A percentile compares a stretch with the other conserved stretches of the same genome.
Evolutionary conservation across 2,329 filamentous ascomycete genomes (phyloP).

Genomic region (Aureobasidium namibiae): DNA sequence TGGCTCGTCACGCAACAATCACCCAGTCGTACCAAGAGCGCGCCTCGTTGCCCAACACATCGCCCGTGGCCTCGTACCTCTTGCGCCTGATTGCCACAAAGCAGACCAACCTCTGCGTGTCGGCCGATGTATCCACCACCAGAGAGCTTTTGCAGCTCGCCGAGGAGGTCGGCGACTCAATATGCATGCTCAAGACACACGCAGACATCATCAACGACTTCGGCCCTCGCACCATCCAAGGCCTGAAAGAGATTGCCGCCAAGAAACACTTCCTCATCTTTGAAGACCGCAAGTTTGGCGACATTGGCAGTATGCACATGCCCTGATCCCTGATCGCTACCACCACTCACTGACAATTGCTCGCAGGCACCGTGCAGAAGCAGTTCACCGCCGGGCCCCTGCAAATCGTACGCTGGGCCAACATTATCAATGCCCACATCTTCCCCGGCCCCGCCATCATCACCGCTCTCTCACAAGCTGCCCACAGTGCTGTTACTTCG

Average conservation of each 20-base stretch:
- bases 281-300: conserved; percentile 48
- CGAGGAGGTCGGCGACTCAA: conserved; percentile 51
- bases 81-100: conserved; percentile 43
- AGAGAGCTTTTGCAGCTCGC: conserved; percentile 48
- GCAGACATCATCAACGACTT: conserved; percentile 56
- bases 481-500: conserved; percentile 37
- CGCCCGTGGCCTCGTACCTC: conserved; percentile 40
- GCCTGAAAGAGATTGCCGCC: conserved; percentile 39
- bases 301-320: conserved; percentile 43
- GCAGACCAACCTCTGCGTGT: conserved; percentile 45
- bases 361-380: conserved; percentile 44
- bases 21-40: conserved; percentile 38
- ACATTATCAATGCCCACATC: conserved; percentile 45
- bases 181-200: conserved; percentile 53
- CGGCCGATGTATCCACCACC: conserved; percentile 50
- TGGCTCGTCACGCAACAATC: conserved; percentile 30
- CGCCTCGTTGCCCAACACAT: conserved; percentile 33
- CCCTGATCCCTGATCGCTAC: neutral
- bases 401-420: conserved; percentile 44
- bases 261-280: conserved; percentile 46
- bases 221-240: conserved; percentile 45
- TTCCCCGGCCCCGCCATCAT: conserved; percentile 46
- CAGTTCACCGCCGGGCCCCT: conserved; percentile 45
- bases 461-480: conserved; percentile 41
- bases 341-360: neutral